These are phyloP conservation scores for Triangularia verruculosa DNA, from an alignment of 2,329 filamentous ascomycete species.

Conservation along the genomic window DNA sequence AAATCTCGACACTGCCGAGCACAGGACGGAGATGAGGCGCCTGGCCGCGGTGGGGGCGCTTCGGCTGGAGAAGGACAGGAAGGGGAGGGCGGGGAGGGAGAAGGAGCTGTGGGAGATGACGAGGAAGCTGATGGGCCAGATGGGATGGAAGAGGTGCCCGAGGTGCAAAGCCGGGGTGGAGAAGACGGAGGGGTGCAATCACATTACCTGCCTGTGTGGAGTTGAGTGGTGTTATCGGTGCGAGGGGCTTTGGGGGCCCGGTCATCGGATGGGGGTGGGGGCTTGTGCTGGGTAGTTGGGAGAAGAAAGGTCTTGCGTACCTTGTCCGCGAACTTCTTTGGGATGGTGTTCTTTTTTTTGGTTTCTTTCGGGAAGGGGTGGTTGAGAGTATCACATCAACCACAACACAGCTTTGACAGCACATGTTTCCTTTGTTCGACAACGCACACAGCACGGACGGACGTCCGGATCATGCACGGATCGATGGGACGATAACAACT, in stretches of 20 bases:
- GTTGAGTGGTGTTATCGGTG: constrained; percentile 26
- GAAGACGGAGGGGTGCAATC: constrained; percentile 24
- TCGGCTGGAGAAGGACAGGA: not conserved
- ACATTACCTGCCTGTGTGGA: constrained; percentile 20
- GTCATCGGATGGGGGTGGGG: constrained; percentile 6
- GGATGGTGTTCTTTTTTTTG: not conserved
- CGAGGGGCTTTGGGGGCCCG: constrained; percentile 13
- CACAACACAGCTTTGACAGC: not conserved
- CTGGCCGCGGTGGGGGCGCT: not conserved
- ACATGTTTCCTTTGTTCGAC: not conserved
- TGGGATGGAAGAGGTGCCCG: constrained; percentile 23
- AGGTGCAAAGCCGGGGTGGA: constrained; percentile 20
- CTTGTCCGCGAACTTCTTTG: not conserved
- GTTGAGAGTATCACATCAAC: not conserved
- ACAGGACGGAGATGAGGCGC: not conserved
- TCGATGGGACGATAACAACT: not conserved
- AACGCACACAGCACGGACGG: not conserved
- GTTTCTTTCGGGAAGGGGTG: not conserved
- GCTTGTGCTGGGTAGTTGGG: not conserved
- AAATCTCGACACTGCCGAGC: not conserved
- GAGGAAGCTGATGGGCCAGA: not conserved
- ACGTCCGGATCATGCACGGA: not conserved
- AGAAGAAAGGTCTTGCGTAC: not conserved
- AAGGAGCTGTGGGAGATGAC: not conserved
- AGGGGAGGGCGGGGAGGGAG: not conserved